These are phyloP conservation scores for Candida cerambycidarum DNA, from an alignment of 805 yeast species.

Conservation along the genomic window DNA sequence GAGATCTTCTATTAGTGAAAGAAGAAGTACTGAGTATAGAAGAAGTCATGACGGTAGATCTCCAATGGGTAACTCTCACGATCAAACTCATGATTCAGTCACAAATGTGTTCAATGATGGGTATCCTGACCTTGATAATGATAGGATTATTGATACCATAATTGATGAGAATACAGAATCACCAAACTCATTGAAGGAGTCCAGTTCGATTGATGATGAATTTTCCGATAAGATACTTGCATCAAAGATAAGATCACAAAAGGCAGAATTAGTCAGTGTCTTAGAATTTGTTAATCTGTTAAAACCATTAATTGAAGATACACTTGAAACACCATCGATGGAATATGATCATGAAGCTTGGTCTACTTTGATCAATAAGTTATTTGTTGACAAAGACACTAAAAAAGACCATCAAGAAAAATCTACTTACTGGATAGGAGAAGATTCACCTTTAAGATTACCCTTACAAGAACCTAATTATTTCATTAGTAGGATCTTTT, in stretches of 20 bases:
- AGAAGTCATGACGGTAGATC: not conserved
- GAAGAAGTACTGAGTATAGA: not conserved
- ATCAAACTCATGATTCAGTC: not conserved
- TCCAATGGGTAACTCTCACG: too few relatives aligned
- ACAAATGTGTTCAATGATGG: not conserved
- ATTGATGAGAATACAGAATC: not conserved
- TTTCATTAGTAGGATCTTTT: slow-evolving; percentile 41
- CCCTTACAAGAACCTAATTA: slow-evolving; percentile 72
- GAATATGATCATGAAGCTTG: slow-evolving; percentile 54
- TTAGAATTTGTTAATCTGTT: slow-evolving; percentile 29
- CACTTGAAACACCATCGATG: slow-evolving; percentile 40
- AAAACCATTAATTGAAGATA: slow-evolving; percentile 30
- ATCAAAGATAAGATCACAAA: slow-evolving; percentile 8
- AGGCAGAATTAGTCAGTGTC: slow-evolving; percentile 19
- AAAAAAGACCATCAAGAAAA: slow-evolving; percentile 9
- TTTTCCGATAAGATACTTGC: slow-evolving; percentile 2
- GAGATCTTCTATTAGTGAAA: slow-evolving; percentile 4
- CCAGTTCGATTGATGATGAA: not conserved
- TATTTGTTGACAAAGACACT: slow-evolving; percentile 1
- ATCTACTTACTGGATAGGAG: slow-evolving; percentile 61
- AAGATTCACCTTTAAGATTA: slow-evolving; percentile 63
- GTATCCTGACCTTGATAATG: not conserved
- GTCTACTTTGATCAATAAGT: slow-evolving; percentile 23
- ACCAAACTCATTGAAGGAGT: not conserved
- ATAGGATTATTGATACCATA: not conserved